phyloP scores from a whole-genome alignment of 306 rosid species.

The Rosa lucieae region DNA sequence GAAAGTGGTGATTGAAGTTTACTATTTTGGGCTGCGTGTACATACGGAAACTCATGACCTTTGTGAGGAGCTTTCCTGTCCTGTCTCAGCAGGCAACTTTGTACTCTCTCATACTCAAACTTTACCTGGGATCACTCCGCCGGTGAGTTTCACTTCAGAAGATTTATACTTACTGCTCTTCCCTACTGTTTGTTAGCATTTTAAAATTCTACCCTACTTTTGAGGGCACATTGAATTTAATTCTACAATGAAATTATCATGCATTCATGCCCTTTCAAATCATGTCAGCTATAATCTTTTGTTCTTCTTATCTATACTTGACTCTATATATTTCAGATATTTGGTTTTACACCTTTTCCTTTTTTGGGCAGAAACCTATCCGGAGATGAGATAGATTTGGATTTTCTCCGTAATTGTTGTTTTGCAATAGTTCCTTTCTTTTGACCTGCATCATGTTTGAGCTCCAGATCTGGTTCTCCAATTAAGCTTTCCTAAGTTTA shows the following conservation, averaged over 20 bases:
- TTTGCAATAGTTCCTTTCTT: not conserved
- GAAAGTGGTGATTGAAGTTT: conserved; percentile 61
- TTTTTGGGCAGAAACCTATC: not conserved
- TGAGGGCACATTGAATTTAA: not conserved
- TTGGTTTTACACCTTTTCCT: not conserved
- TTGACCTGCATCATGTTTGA: not conserved
- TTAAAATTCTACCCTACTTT: not conserved
- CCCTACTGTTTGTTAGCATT: not conserved
- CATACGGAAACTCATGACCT: conserved; percentile 62
- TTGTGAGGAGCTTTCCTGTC: conserved; percentile 55
- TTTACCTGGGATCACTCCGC: conserved; percentile 72
- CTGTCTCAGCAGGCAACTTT: conserved; percentile 60
- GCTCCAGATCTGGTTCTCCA: not conserved
- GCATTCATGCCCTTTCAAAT: not conserved
- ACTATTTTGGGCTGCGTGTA: conserved; percentile 61
- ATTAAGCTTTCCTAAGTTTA: not conserved
- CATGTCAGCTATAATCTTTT: not conserved
- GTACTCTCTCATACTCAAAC: conserved; percentile 70
- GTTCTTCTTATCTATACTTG: not conserved
- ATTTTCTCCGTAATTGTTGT: not conserved
- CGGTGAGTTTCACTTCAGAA: conserved; percentile 55
- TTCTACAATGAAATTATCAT: not conserved
- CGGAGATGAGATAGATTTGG: not conserved
- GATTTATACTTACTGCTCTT: conserved; percentile 7
- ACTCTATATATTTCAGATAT: not conserved